Evolutionary conservation across 1,139 yeast species (phyloP), one percentile per base, ranked within the genome.

Genomic region (Kodamaea anthophila): DNA sequence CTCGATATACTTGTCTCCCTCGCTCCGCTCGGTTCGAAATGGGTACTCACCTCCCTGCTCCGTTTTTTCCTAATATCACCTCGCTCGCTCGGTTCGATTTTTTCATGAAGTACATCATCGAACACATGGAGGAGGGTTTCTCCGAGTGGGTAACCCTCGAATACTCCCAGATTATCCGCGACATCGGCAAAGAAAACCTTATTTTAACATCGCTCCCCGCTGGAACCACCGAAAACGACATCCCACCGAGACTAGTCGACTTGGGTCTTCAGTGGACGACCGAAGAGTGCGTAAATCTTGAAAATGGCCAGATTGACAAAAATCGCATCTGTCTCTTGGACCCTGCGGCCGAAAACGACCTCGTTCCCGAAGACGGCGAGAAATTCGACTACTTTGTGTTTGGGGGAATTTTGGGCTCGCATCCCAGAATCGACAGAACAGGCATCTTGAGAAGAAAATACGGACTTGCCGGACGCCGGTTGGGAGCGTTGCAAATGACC

Each of bases 111-210:
- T 88, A 86, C 65, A 75, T 91, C 32, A 86, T 91, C 34, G 98
- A 91, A 58, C 98, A 91, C 53, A 87, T 91, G 96, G 98, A 91
- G 56, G 84, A 79, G 38, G 96, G 95, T 1, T 86, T 91, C 68
- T 85, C 95, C 43, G 93, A 84, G 46, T 91, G 98, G 98, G 97
- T 88, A 24, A 70, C 74, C 26, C 68, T 91, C 14, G 98, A 91
- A 50, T 91, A 91, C 53, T 61, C 76, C 18, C 86, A 83, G 47
- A 87, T 91, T 35, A 75, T 87, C 32, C 64, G 72, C 32, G 96
- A 88, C 41, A 79, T 91, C 5, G 96, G 96, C 3, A 60, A 64
- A 18, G 77, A 74, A 21, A 86, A 87, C 52, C 65, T 91, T 31
- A 62, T 81, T 29, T 64, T 91, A 38, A 77, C 95, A 0, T 87